Conservation (phyloP, 2,329 filamentous ascomycete genomes). For the Huntiella moniliformis region DNA sequence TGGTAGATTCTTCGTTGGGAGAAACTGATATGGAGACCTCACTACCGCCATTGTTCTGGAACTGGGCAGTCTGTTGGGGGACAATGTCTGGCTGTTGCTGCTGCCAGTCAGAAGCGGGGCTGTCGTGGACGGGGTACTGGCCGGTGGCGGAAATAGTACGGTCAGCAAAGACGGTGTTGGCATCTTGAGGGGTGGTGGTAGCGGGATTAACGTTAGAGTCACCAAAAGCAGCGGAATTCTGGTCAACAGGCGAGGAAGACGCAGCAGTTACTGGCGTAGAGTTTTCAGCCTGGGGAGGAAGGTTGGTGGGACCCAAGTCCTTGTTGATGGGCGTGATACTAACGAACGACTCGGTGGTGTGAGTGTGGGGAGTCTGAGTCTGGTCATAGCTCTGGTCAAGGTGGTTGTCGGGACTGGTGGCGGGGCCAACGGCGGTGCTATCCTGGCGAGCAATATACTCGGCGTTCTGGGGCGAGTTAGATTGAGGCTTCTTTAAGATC, state of each 20-base stretch:
- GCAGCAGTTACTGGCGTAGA: neutral
- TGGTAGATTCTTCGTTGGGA: slow-evolving; percentile 1
- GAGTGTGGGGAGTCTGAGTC: slow-evolving; percentile 10
- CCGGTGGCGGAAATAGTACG: slow-evolving; percentile 2
- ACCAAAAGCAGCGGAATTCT: neutral
- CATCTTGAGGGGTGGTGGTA: slow-evolving; percentile 3
- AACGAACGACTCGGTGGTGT: slow-evolving; percentile 10
- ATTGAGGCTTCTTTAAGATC: slow-evolving; percentile 31
- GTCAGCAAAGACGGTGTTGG: neutral
- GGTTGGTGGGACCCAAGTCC: slow-evolving; percentile 5
- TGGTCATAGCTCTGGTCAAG: slow-evolving; percentile 24
- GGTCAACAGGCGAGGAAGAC: slow-evolving; percentile 4
- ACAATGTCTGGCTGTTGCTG: neutral
- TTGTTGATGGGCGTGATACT: slow-evolving; percentile 11
- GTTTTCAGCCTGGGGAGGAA: neutral
- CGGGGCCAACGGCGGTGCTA: slow-evolving; percentile 21
- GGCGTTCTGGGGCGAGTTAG: slow-evolving; percentile 21
- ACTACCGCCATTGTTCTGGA: slow-evolving; percentile 13
- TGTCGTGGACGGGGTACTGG: neutral
- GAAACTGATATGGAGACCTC: slow-evolving; percentile 7
- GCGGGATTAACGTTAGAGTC: neutral
- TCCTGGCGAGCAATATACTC: slow-evolving; percentile 23
- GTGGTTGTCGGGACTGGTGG: slow-evolving; percentile 26
- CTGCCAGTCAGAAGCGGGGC: slow-evolving; percentile 1
- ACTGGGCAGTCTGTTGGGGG: neutral